Percentiles rank a stretch among this genome's conserved stretches.
phyloP scores from a whole-genome alignment of 768 basidiomycete genomes.

The Coprinellus micaceus region DNA sequence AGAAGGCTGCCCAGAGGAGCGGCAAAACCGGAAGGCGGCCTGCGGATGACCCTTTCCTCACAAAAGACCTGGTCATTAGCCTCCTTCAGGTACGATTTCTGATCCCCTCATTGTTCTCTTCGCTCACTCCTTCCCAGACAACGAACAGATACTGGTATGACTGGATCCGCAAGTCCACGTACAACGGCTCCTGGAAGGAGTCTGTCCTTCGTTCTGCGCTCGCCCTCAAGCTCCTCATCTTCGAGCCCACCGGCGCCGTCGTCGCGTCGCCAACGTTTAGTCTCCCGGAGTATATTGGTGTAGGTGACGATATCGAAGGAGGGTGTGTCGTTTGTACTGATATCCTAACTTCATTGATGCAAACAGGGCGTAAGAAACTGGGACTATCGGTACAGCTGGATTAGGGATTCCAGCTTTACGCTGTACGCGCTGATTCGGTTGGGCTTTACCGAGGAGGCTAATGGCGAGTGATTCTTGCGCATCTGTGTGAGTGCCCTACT shows the following conservation, averaged over 20 bases:
- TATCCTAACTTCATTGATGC: not conserved
- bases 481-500: not conserved
- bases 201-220: conserved; percentile 89
- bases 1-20: not conserved
- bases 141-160: conserved; percentile 83
- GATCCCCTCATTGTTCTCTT: not conserved
- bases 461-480: conserved; percentile 44
- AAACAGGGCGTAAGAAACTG: conserved; percentile 27
- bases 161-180: conserved; percentile 88
- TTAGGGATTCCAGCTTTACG: conserved; percentile 95
- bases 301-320: no score
- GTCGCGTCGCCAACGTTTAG: conserved; percentile 96
- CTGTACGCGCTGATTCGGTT: conserved; percentile 91
- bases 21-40: conserved; percentile 5
- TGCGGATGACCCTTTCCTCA: conserved; percentile 64
- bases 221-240: conserved; percentile 91
- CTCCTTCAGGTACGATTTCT: conserved; percentile 50
- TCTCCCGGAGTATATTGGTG: conserved; percentile 88
- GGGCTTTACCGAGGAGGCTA: conserved; percentile 91
- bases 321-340: no score
- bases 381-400: conserved; percentile 81
- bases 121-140: conserved; percentile 28
- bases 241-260: conserved; percentile 88
- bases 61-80: conserved; percentile 55
- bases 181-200: conserved; percentile 94